phyloP scores from a whole-genome alignment of 192 early-diverging fungal genomes.

The Coemansia brasiliensis region DNA sequence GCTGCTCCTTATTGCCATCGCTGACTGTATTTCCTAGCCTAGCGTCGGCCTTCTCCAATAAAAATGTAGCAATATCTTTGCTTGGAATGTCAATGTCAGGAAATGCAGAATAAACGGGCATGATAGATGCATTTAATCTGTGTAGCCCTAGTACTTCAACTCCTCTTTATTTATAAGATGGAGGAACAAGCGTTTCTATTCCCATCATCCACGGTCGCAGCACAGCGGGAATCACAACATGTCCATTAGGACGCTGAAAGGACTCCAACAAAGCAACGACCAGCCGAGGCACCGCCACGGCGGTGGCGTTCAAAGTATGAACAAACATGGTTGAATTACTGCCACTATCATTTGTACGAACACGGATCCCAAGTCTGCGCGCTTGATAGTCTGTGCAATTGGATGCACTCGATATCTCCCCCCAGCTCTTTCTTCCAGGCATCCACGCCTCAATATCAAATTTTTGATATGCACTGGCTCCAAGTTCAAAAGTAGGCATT shows the following conservation, averaged over 20 bases:
- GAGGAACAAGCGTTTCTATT: constrained; percentile 24
- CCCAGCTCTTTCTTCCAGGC: constrained; percentile 74
- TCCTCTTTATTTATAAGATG: constrained; percentile 7
- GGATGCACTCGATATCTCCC: constrained; percentile 81
- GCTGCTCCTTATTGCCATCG: constrained; percentile 2
- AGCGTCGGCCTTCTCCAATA: constrained; percentile 27
- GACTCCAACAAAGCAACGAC: constrained; percentile 83
- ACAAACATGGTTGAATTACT: constrained; percentile 58
- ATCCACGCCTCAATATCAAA: constrained; percentile 98
- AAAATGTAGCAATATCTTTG: constrained; percentile 28
- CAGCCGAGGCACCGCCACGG: constrained; percentile 84
- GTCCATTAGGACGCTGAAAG: constrained; percentile 71
- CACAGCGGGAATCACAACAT: constrained; percentile 66
- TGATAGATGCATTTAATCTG: no score
- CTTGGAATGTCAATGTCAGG: constrained; percentile 20
- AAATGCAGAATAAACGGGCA: constrained; percentile 38
- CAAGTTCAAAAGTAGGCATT: constrained; percentile 92
- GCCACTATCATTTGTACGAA: background rate
- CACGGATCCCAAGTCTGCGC: constrained; percentile 74
- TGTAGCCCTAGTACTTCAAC: no score
- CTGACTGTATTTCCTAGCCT: background rate
- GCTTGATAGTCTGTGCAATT: constrained; percentile 96
- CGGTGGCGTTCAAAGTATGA: constrained; percentile 92
- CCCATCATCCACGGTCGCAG: constrained; percentile 75
- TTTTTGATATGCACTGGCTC: constrained; percentile 87